These are phyloP conservation scores for Neurospora tetrasperma DNA, from an alignment of 495 filamentous ascomycete genomes.

Conservation along the genomic window DNA sequence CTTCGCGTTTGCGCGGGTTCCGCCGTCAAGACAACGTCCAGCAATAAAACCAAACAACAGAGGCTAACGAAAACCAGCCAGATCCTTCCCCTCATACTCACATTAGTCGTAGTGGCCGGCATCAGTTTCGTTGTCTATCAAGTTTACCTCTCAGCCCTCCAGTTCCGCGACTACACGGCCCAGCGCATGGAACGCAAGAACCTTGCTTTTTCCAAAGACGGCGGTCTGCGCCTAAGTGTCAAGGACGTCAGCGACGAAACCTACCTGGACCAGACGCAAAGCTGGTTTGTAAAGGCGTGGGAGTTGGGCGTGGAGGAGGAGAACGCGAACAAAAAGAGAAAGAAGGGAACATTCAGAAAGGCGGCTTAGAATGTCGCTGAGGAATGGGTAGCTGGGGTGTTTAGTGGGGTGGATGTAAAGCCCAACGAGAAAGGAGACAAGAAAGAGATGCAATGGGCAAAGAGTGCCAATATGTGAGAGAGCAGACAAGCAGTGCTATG, in stretches of 20 bases:
- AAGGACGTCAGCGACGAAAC: conserved; percentile 65
- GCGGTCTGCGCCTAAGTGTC: conserved; percentile 63
- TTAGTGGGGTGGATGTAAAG: background rate
- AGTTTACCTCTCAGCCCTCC: conserved; percentile 57
- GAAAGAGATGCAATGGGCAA: background rate
- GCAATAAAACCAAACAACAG: background rate
- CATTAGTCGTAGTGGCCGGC: conserved; percentile 52
- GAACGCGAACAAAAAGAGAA: conserved; percentile 31
- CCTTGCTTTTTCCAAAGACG: conserved; percentile 71
- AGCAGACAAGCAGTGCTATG: background rate
- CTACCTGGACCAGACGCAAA: conserved; percentile 76
- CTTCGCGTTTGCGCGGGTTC: background rate
- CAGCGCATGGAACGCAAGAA: conserved; percentile 77
- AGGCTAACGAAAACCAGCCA: conserved; percentile 29
- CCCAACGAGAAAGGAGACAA: background rate
- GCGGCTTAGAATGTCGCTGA: background rate
- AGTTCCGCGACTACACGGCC: conserved; percentile 57
- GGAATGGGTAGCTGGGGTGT: background rate
- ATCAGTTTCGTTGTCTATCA: conserved; percentile 61
- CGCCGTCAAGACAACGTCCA: background rate
- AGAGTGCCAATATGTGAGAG: background rate
- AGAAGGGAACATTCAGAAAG: conserved; percentile 4
- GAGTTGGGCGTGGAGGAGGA: conserved; percentile 42
- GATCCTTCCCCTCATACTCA: conserved; percentile 63
- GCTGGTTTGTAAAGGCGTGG: conserved; percentile 72